A percentile compares a stretch with the other conserved stretches of the same genome.
phyloP scores from a whole-genome alignment of 2,329 filamentous ascomycete species.

The Aspergillus sp. region DNA sequence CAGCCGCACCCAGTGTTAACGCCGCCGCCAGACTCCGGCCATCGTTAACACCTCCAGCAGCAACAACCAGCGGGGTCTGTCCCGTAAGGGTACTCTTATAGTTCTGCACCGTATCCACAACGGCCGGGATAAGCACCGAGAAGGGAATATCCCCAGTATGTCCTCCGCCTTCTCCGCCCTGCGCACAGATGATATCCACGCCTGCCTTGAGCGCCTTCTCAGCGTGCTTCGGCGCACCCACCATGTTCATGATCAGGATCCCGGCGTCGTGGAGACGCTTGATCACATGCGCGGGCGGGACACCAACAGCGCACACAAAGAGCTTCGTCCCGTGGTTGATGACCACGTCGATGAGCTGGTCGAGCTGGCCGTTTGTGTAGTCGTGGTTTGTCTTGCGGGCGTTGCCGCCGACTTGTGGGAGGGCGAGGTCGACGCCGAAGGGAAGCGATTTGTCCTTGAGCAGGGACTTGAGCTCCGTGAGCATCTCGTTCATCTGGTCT shows the following conservation, averaged over 20 bases:
- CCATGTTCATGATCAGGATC: constrained; percentile 95
- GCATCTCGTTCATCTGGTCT: constrained; percentile 73
- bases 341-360: constrained; percentile 82
- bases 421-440: constrained; percentile 87
- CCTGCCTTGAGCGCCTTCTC: constrained; percentile 82
- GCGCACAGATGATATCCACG: constrained; percentile 87
- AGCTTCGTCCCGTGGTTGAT: constrained; percentile 80
- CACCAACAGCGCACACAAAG: constrained; percentile 85
- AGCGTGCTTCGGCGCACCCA: constrained; percentile 87
- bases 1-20: constrained; percentile 82
- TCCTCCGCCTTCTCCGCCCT: constrained; percentile 90
- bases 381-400: constrained; percentile 93
- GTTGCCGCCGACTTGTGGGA: constrained; percentile 81
- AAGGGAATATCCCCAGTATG: constrained; percentile 88
- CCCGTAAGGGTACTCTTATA: constrained; percentile 73
- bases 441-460: constrained; percentile 68
- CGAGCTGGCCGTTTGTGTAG: constrained; percentile 85
- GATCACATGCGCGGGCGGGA: constrained; percentile 73
- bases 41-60: constrained; percentile 83
- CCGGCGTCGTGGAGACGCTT: constrained; percentile 74
- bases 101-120: constrained; percentile 75
- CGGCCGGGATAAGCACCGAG: constrained; percentile 80
- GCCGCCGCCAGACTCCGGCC: constrained; percentile 77
- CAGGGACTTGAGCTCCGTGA: constrained; percentile 79
- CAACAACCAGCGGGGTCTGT: constrained; percentile 73